phyloP scores from a whole-genome alignment of 2,329 filamentous ascomycete genomes.

The Xylariaceae sp. region DNA sequence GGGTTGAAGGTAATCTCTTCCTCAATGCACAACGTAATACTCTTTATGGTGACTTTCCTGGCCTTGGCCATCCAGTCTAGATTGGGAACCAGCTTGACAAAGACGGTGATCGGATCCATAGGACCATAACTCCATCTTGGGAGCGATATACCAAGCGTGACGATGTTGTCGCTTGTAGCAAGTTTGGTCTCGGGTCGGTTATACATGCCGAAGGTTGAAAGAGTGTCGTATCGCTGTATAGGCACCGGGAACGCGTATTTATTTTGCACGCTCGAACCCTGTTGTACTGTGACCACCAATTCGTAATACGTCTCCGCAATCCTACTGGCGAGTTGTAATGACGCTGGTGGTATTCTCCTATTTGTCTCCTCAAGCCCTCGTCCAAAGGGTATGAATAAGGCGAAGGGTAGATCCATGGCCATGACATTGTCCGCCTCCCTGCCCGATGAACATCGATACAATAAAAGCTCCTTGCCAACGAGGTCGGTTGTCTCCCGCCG shows the following conservation, averaged over 20 bases:
- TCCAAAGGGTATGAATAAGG: slow-evolving; percentile 94
- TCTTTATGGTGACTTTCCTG: slow-evolving; percentile 85
- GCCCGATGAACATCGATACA: slow-evolving; percentile 80
- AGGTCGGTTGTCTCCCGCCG: slow-evolving; percentile 87
- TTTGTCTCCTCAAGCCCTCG: slow-evolving; percentile 86
- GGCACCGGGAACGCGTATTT: slow-evolving; percentile 90
- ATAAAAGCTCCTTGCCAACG: slow-evolving; percentile 89
- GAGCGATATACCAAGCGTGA: slow-evolving; percentile 85
- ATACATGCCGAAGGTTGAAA: slow-evolving; percentile 99
- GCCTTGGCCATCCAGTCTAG: slow-evolving; percentile 87
- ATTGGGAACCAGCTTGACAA: slow-evolving; percentile 90
- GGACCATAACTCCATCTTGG: slow-evolving; percentile 96
- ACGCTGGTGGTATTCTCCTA: slow-evolving; percentile 84
- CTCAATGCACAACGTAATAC: slow-evolving; percentile 89
- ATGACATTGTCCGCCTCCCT: slow-evolving; percentile 84
- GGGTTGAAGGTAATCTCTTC: slow-evolving; percentile 99
- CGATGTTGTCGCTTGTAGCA: slow-evolving; percentile 79
- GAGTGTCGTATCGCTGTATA: slow-evolving; percentile 86
- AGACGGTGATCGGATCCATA: slow-evolving; percentile 89
- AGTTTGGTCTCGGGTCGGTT: slow-evolving; percentile 89
- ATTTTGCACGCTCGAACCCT: slow-evolving; percentile 79
- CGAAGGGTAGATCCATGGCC: slow-evolving; percentile 94
- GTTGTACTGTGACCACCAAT: slow-evolving; percentile 90
- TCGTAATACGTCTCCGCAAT: slow-evolving; percentile 98
- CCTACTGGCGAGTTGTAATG: slow-evolving; percentile 80